A percentile compares a stretch with the other conserved stretches of the same genome.
Evolutionary conservation across 306 rosid genomes (phyloP).

Genomic region (Acacia acuminata): DNA sequence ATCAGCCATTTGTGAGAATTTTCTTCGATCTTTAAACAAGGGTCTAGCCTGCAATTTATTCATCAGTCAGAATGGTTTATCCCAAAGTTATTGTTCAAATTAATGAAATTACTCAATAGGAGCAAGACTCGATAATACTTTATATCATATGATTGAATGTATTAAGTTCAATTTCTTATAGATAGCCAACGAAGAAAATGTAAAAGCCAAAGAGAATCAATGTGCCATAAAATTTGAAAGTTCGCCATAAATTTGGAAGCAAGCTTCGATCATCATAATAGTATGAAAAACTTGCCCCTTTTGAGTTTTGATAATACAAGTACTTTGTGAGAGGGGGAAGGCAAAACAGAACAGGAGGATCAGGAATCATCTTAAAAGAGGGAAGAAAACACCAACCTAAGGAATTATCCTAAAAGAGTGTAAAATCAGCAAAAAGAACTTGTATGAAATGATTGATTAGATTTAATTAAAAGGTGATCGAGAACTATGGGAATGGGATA

Average conservation of each 20-base stretch:
- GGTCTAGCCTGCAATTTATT: conserved; percentile 72
- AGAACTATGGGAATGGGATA: conserved; percentile 7
- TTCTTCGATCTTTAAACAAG: conserved; percentile 63
- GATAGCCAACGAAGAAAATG: neutral
- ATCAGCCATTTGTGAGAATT: conserved; percentile 77
- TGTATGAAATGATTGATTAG: neutral
- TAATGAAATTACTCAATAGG: conserved; percentile 15
- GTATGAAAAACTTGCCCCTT: conserved; percentile 1
- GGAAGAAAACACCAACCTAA: neutral
- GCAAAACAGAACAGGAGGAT: neutral
- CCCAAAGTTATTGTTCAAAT: neutral
- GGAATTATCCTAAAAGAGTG: neutral
- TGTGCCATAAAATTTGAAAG: neutral
- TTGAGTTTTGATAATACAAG: neutral
- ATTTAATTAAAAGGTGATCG: neutral
- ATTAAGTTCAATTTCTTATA: neutral
- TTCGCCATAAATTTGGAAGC: neutral
- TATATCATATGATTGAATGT: neutral
- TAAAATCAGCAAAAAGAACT: conserved; percentile 5
- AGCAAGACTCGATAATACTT: neutral
- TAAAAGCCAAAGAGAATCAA: neutral
- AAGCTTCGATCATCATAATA: conserved; percentile 8
- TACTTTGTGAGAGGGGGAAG: neutral
- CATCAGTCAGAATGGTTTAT: neutral
- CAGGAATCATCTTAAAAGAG: neutral